phyloP scores from a whole-genome alignment of 2,329 filamentous ascomycete genomes.

The Metarhizium humberi region DNA sequence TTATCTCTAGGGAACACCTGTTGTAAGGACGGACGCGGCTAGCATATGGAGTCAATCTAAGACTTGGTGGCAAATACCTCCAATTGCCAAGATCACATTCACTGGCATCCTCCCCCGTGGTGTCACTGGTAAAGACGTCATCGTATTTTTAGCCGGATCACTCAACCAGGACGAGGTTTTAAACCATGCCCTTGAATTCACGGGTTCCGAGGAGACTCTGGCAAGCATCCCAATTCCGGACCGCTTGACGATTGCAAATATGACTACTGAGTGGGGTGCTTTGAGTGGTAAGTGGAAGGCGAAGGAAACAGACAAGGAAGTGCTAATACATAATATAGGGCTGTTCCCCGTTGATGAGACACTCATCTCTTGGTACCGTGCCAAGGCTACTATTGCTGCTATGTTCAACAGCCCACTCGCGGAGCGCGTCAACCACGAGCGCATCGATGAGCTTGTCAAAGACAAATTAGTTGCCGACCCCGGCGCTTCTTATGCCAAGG shows the following conservation, averaged over 20 bases:
- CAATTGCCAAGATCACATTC: conserved; percentile 71
- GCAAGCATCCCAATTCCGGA: conserved; percentile 61
- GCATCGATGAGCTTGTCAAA: conserved; percentile 62
- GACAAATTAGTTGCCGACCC: conserved; percentile 62
- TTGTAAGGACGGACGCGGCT: conserved; percentile 83
- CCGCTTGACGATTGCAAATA: conserved; percentile 66
- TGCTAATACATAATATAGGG: background rate
- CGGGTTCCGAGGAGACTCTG: conserved; percentile 56
- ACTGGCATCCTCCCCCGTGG: conserved; percentile 66
- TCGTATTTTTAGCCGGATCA: conserved; percentile 69
- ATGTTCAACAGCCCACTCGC: conserved; percentile 42
- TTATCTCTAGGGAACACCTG: conserved; percentile 40
- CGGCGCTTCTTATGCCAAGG: conserved; percentile 74
- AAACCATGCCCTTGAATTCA: conserved; percentile 87
- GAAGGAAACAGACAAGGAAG: background rate
- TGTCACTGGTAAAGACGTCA: conserved; percentile 82
- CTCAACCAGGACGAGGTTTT: conserved; percentile 83
- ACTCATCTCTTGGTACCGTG: conserved; percentile 64
- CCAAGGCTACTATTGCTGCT: conserved; percentile 64
- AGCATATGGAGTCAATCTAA: conserved; percentile 51
- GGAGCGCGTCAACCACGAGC: conserved; percentile 60
- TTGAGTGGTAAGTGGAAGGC: conserved; percentile 24
- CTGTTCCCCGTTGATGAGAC: conserved; percentile 69
- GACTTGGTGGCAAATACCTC: conserved; percentile 46
- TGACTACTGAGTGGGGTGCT: conserved; percentile 77